phyloP scores from a whole-genome alignment of 768 basidiomycete genomes.

The Russula abietina region DNA sequence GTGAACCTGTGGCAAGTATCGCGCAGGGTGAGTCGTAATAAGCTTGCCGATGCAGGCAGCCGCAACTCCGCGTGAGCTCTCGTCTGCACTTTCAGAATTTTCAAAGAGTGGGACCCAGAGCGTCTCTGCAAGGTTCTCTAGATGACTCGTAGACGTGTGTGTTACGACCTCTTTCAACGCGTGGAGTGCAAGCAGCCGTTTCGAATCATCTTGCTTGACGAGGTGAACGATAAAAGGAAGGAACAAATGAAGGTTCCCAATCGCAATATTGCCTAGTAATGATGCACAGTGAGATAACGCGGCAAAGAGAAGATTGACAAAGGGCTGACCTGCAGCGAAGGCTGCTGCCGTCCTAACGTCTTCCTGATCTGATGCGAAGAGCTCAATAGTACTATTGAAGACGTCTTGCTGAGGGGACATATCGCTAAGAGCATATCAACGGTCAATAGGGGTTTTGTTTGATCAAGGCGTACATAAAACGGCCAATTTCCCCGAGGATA shows the following conservation, averaged over 20 bases:
- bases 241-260: conserved; percentile 85
- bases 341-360: conserved; percentile 88
- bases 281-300: not conserved
- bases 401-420: conserved; percentile 77
- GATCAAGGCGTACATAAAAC: conserved; percentile 61
- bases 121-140: conserved; percentile 81
- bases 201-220: conserved; percentile 67
- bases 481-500: conserved; percentile 89
- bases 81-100: conserved; percentile 84
- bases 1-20: conserved; percentile 90
- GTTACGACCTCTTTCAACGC: conserved; percentile 95
- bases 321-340: conserved; percentile 70
- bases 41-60: conserved; percentile 96
- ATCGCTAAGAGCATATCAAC: conserved; percentile 50
- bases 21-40: conserved; percentile 83
- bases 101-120: conserved; percentile 92
- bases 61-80: conserved; percentile 88
- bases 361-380: conserved; percentile 74
- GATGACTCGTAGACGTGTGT: conserved; percentile 76
- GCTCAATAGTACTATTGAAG: conserved; percentile 66
- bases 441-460: not conserved
- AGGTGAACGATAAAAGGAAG: conserved; percentile 79
- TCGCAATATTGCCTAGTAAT: conserved; percentile 79
- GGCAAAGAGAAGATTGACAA: conserved; percentile 24
- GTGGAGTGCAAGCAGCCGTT: conserved; percentile 79